Evolutionary conservation across 768 basidiomycete genomes (phyloP).

Genomic region (Leucocoprinus birnbaumii): DNA sequence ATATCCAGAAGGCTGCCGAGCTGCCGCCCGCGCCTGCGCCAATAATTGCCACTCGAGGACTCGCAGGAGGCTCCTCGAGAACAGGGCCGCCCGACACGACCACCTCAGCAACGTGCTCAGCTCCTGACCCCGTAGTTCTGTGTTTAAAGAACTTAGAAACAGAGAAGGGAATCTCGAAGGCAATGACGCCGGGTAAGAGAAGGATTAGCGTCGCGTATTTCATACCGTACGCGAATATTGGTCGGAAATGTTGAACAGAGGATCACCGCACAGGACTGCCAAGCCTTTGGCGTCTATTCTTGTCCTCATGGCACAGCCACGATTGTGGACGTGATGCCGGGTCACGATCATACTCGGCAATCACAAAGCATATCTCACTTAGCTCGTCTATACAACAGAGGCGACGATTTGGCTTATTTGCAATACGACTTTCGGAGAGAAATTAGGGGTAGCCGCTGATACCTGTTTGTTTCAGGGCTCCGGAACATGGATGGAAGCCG

Average conservation of each 20-base stretch:
- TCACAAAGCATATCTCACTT: no score
- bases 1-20: constrained; percentile 83
- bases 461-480: no score
- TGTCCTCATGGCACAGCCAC: background rate
- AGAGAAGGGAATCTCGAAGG: constrained; percentile 52
- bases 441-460: no score
- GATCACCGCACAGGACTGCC: background rate
- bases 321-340: background rate
- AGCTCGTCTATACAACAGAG: no score
- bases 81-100: background rate
- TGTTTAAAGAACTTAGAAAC: constrained; percentile 49
- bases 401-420: no score
- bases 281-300: background rate
- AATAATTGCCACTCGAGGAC: constrained; percentile 76
- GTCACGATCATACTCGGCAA: no score
- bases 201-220: constrained; percentile 22
- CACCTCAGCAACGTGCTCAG: constrained; percentile 13
- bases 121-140: constrained; percentile 19
- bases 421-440: no score
- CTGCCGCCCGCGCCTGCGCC: constrained; percentile 89
- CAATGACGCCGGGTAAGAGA: constrained; percentile 29
- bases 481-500: no score
- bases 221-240: constrained; percentile 12
- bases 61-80: constrained; percentile 4
- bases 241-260: background rate